Evolutionary conservation across 2,329 filamentous ascomycete species (phyloP).

Genomic region (Ophiostoma quercus): DNA sequence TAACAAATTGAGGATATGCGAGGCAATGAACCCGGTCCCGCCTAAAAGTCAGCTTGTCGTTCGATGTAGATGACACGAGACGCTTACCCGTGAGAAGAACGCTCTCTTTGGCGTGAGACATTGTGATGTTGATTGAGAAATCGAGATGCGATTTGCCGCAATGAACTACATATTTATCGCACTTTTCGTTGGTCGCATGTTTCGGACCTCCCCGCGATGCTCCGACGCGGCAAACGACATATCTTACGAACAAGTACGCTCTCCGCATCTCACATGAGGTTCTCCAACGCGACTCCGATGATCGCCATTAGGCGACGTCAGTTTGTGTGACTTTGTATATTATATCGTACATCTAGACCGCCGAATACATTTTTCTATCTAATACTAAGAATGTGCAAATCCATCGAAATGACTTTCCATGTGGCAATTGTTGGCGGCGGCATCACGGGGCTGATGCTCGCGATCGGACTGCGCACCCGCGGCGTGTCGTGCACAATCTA

Average conservation of each 20-base stretch:
- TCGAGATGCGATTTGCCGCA: not conserved
- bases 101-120: not conserved
- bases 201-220: not conserved
- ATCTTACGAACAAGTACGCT: not conserved
- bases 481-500: constrained; percentile 42
- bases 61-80: too few species aligned
- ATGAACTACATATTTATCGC: not conserved
- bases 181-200: not conserved
- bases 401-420: constrained; percentile 24
- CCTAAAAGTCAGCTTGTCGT: constrained; percentile 36
- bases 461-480: constrained; percentile 43
- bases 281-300: not conserved
- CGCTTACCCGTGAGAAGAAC: not conserved
- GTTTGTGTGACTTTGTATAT: not conserved
- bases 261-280: not conserved
- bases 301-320: not conserved
- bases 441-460: constrained; percentile 47
- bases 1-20: constrained; percentile 47
- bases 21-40: constrained; percentile 51
- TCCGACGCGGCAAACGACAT: not conserved
- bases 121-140: not conserved
- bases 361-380: too few species aligned
- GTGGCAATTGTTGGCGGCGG: constrained; percentile 49
- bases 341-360: too few species aligned
- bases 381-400: too few species aligned